Base-by-base conservation (phyloP, 495 filamentous ascomycete genomes). In the Clohesyomyces aquaticus region DNA sequence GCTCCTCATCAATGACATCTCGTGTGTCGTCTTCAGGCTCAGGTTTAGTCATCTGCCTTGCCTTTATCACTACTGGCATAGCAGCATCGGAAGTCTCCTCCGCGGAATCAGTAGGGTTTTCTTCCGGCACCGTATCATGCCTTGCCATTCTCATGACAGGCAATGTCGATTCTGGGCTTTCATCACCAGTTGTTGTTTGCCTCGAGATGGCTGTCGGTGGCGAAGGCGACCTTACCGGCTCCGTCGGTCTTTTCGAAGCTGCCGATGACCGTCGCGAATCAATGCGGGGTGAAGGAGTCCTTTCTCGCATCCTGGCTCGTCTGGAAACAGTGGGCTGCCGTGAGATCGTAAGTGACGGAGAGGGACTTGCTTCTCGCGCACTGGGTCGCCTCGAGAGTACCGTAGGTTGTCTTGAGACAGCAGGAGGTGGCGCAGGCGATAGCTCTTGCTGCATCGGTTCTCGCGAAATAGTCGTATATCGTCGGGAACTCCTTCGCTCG, bases 271-370 rank as follows among this genome's bases (percentile, higher is more conserved):
- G 35, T 10, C n/a, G n/a, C n/a, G n/a, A n/a, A n/a, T n/a, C n/a
- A n/a, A 38, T 38, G 6, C 6, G 32, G 14, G 43, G 43, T 47
- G 55, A 59, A 26, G 55, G 38, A 16, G 55, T n/a, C 43, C 41
- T 26, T 28, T 47, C 52, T 25, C 29, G 42, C 6, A 29, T n/a
- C 8, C 41, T 59, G 28, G 55, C 23, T 26, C 21, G 6, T 26
- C 55, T 26, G 11, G 55, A 59, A 4, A 59, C 18, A 26, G 55
- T 47, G 16, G 55, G 43, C 18, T 59, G n/a, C 1, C 55, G 35
- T 10, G 55, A 59, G 23, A 59, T 6, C 32, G 6, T 6, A 6
- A 14, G 32, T 6, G 32, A 38, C n/a, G n/a, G n/a, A n/a, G n/a
- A n/a, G n/a, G n/a, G n/a, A n/a, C n/a, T n/a, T n/a, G n/a, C n/a